These are phyloP conservation scores for Botrytis cinerea DNA, from an alignment of 2,329 filamentous ascomycete genomes.

Conservation along the genomic window DNA sequence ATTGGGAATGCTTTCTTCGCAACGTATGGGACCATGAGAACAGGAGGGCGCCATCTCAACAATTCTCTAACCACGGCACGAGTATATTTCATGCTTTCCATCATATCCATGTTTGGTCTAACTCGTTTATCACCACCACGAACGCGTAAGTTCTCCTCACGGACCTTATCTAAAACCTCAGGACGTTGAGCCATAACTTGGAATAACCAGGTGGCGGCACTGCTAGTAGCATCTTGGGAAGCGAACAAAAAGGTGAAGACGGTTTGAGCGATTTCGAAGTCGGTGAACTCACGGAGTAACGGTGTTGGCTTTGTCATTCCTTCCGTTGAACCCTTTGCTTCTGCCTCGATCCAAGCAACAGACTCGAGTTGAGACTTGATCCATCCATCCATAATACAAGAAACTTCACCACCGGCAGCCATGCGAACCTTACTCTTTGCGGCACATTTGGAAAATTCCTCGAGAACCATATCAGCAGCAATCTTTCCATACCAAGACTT, in stretches of 20 bases:
- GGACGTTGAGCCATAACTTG: conserved; percentile 91
- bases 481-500: conserved; percentile 98
- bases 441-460: conserved; percentile 86
- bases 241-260: conserved; percentile 97
- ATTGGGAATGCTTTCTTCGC: conserved; percentile 96
- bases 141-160: conserved; percentile 81
- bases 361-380: conserved; percentile 85
- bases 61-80: conserved; percentile 89
- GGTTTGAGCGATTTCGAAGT: conserved; percentile 90
- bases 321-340: conserved; percentile 70
- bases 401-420: conserved; percentile 80
- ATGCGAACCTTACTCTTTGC: conserved; percentile 92
- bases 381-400: conserved; percentile 97
- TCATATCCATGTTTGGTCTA: conserved; percentile 75
- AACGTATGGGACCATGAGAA: conserved; percentile 94
- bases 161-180: conserved; percentile 85
- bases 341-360: conserved; percentile 74
- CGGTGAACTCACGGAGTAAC: conserved; percentile 81
- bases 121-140: conserved; percentile 74
- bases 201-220: conserved; percentile 92
- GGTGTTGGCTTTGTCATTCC: conserved; percentile 77
- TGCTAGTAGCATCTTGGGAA: conserved; percentile 94
- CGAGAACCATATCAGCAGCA: conserved; percentile 86
- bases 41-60: conserved; percentile 90
- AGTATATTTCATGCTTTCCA: conserved; percentile 88